Percentiles rank a stretch among this genome's conserved stretches.
Evolutionary conservation across 192 early-diverging fungal species (phyloP).

Genomic region (Glomus cerebriforme): DNA sequence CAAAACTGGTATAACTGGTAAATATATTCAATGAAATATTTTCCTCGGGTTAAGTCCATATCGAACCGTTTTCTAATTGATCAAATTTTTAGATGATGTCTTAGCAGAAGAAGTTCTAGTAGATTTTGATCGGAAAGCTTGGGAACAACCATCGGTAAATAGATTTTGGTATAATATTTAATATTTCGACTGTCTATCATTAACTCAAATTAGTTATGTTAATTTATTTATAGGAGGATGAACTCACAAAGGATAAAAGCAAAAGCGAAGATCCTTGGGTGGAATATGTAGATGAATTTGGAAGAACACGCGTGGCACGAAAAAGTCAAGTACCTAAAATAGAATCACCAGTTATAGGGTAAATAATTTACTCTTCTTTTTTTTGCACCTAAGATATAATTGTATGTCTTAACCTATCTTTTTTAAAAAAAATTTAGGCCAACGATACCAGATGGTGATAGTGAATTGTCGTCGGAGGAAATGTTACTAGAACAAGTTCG

Average conservation of each 20-base stretch:
- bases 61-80: neutral
- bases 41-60: neutral
- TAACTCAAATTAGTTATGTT: constrained; percentile 1
- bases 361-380: neutral
- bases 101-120: constrained; percentile 50
- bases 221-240: constrained; percentile 5
- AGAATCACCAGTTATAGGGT: constrained; percentile 6
- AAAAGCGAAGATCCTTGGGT: constrained; percentile 71
- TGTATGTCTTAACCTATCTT: neutral
- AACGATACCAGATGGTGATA: constrained; percentile 27
- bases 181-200: neutral
- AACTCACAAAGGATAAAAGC: constrained; percentile 3
- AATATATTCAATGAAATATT: neutral
- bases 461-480: constrained; percentile 27
- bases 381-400: neutral
- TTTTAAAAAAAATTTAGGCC: neutral
- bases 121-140: constrained; percentile 60
- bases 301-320: constrained; percentile 63
- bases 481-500: constrained; percentile 5
- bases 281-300: constrained; percentile 76
- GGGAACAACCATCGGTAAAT: constrained; percentile 27
- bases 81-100: constrained; percentile 15
- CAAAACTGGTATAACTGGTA: constrained; percentile 35
- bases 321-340: constrained; percentile 52
- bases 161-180: neutral